Percentiles rank a stretch among this genome's conserved stretches.
phyloP scores from a whole-genome alignment of 495 filamentous ascomycete species.

The Aspergillus sparsus region DNA sequence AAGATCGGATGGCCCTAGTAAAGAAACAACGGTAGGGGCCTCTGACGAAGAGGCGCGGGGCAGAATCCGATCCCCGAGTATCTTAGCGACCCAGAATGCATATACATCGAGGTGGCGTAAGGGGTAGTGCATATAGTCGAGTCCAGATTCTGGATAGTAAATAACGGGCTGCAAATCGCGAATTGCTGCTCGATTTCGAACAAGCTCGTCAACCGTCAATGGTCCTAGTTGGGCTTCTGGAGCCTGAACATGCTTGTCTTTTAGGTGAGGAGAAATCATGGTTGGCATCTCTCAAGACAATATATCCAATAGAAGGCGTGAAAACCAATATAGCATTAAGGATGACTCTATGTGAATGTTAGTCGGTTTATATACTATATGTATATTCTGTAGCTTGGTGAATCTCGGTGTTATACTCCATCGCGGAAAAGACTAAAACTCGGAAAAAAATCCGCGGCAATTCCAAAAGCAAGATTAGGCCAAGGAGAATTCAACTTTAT shows the following conservation, averaged over 20 bases:
- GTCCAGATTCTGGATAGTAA: slow-evolving; percentile 30
- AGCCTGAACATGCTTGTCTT: slow-evolving; percentile 3
- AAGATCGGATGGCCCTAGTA: slow-evolving; percentile 43
- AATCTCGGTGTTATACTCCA: not conserved
- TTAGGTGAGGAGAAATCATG: slow-evolving; percentile 13
- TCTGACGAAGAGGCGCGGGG: slow-evolving; percentile 28
- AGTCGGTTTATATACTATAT: not conserved
- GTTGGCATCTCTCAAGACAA: slow-evolving; percentile 9
- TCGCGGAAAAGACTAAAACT: slow-evolving; percentile 12
- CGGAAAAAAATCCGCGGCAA: slow-evolving; percentile 18
- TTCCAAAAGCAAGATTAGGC: too few relatives aligned
- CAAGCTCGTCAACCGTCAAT: slow-evolving; percentile 33
- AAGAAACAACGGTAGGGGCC: slow-evolving; percentile 36
- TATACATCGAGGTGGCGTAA: slow-evolving; percentile 35
- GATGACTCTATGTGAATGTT: not conserved
- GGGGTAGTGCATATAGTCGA: slow-evolving; percentile 37
- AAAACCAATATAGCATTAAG: not conserved
- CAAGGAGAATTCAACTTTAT: too few relatives aligned
- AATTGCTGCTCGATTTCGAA: slow-evolving; percentile 31
- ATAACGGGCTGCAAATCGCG: slow-evolving; percentile 31
- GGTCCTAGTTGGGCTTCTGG: slow-evolving; percentile 11
- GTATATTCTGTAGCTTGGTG: not conserved
- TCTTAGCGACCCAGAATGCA: slow-evolving; percentile 33
- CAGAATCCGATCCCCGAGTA: slow-evolving; percentile 21
- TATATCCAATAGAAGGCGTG: not conserved